Base-by-base conservation (phyloP, 106 monocot species). In the Dendrobium catenatum region DNA sequence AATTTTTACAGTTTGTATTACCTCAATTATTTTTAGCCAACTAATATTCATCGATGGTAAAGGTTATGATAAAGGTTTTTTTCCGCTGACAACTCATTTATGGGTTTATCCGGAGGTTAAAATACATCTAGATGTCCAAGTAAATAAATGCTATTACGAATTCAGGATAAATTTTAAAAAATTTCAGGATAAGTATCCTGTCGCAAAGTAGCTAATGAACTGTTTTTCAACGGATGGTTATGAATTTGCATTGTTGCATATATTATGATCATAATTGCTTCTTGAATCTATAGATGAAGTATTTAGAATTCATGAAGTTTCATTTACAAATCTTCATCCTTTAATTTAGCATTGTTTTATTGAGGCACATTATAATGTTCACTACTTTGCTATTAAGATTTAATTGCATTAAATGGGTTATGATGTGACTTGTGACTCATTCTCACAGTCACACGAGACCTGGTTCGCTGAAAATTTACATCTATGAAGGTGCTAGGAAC, bases 401-500 rank as follows among this genome's bases (percentile, higher is more conserved):
- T 27, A 49, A 20, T 2, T 79, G 42, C n/a, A 77, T 81, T 70
- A 58, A 48, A 37, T 61, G 55, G 48, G n/a, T n/a, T 33, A 55
- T 70, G 9, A 26, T 37, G 27, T 72, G 79, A 84, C 78, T 64
- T 72, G 8, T 46, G 46, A 43, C 42, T 83, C 22, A 58, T 84
- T 83, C 82, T 41, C 19, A 48, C 81, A 99, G 98, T 64, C 98
- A 99, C 82, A 93, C 93, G 33, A 91, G 85, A 80, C 78, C 89
- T 24, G 95, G 93, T 83, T 95, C 92, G 70, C 73, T 99, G 73
- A 99, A 90, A 80, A 79, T 89, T 74, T 87, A 79, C 85, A 90
- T 99, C 76, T 99, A 99, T 83, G 98, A 99, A 86, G 98, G 98
- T 83, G 98, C 98, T 76, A 91, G 79, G 79, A 88, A 81, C 74